Evolutionary conservation across 1,139 yeast species (phyloP).

Genomic region (Scheffersomyces cryptocercus): DNA sequence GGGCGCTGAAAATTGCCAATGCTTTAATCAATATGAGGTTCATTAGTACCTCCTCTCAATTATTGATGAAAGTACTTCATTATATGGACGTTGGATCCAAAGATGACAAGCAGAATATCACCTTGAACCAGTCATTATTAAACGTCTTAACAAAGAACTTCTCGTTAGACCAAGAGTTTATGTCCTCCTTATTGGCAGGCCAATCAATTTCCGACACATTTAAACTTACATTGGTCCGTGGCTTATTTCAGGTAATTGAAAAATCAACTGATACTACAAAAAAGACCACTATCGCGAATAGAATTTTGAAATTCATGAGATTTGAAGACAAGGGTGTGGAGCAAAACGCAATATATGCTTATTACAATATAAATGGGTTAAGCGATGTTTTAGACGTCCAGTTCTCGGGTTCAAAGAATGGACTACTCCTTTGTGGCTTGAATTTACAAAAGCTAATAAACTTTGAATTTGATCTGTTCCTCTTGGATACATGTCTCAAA

Average conservation of each 20-base stretch:
- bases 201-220: neutral
- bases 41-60: constrained; percentile 2
- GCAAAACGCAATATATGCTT: constrained; percentile 17
- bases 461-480: constrained; percentile 20
- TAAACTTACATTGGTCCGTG: neutral
- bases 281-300: constrained; percentile 15
- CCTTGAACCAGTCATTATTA: too few species aligned
- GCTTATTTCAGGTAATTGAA: constrained; percentile 5
- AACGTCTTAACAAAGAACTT: too few species aligned
- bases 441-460: constrained; percentile 19
- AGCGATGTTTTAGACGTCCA: constrained; percentile 10
- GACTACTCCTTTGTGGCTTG: constrained; percentile 20
- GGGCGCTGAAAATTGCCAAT: constrained; percentile 20
- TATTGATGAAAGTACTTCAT: constrained; percentile 3
- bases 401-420: constrained; percentile 1
- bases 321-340: constrained; percentile 11
- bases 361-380: constrained; percentile 23
- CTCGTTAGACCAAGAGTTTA: too few species aligned
- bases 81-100: too few species aligned
- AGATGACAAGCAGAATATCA: too few species aligned
- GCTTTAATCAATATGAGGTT: constrained; percentile 6
- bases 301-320: constrained; percentile 11
- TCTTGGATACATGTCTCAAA: constrained; percentile 13
- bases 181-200: too few species aligned
- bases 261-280: constrained; percentile 10